Percentiles rank a stretch among this genome's conserved stretches.
These are phyloP conservation scores for Colletotrichum lupini DNA, from an alignment of 2,329 filamentous ascomycete species.

Conservation along the genomic window DNA sequence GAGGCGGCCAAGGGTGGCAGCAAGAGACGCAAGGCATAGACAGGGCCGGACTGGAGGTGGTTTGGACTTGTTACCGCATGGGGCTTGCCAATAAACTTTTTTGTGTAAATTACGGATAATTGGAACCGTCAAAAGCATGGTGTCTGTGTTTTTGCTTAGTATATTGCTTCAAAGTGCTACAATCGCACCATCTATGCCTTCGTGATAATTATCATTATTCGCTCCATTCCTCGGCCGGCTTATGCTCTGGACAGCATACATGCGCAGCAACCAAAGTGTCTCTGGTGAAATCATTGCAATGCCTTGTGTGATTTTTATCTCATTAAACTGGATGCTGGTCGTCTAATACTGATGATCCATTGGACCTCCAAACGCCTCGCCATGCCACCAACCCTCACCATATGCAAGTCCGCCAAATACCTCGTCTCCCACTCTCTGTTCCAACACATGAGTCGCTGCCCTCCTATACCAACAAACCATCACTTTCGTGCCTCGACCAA, in stretches of 20 bases:
- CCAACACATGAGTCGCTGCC: neutral
- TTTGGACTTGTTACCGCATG: neutral
- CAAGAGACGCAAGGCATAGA: slow-evolving; percentile 59
- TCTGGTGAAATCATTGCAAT: neutral
- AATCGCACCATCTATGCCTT: neutral
- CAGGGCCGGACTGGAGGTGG: neutral
- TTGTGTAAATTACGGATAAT: neutral
- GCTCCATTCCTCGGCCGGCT: neutral
- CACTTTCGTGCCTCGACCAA: neutral
- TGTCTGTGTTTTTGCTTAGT: neutral
- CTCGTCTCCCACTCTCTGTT: neutral
- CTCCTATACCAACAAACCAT: neutral
- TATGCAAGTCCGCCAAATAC: neutral
- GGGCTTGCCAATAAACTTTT: neutral
- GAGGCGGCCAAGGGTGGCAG: slow-evolving; percentile 53
- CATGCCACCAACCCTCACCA: slow-evolving; percentile 4
- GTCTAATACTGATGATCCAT: neutral
- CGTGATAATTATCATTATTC: neutral
- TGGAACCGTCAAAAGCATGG: neutral
- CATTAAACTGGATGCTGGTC: neutral
- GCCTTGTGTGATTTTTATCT: neutral
- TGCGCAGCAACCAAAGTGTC: neutral
- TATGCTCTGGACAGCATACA: neutral
- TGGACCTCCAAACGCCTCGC: slow-evolving; percentile 18
- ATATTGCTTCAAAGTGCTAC: neutral